Conservation (phyloP, 2,329 filamentous ascomycete species). For the Corniculantispora saksenae region DNA sequence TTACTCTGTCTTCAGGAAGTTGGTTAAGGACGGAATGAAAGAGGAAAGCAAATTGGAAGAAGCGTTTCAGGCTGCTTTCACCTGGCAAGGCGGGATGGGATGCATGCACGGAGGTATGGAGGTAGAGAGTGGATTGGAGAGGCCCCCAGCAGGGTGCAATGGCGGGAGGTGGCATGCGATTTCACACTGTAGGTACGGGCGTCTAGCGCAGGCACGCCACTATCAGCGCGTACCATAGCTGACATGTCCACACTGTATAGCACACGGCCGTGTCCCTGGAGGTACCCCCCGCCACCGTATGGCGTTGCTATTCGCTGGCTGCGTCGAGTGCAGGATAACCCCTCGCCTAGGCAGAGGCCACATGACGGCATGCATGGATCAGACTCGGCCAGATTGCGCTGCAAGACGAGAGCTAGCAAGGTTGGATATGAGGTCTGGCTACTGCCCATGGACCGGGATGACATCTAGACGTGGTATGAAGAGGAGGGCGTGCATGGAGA, state of each 20-base stretch:
- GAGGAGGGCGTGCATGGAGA: not conserved
- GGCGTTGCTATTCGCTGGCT: conserved; percentile 9
- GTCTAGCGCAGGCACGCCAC: not conserved
- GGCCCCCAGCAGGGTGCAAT: not conserved
- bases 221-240: not conserved
- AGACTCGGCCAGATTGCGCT: conserved; percentile 10
- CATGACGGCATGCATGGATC: conserved; percentile 18
- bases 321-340: conserved; percentile 6
- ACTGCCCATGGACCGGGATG: not conserved
- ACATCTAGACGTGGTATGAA: not conserved
- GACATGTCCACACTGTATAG: conserved; percentile 4
- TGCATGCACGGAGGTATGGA: not conserved
- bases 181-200: conserved; percentile 16
- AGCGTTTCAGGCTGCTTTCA: conserved; percentile 12
- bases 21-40: not conserved
- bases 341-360: conserved; percentile 13
- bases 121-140: not conserved
- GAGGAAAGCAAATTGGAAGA: not conserved
- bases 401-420: conserved; percentile 4
- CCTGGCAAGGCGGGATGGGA: conserved; percentile 15
- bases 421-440: not conserved
- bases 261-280: not conserved
- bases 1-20: not conserved
- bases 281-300: not conserved
- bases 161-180: not conserved